Base-by-base conservation (phyloP, 305 asterid species). In the Fraxinus nigra region DNA sequence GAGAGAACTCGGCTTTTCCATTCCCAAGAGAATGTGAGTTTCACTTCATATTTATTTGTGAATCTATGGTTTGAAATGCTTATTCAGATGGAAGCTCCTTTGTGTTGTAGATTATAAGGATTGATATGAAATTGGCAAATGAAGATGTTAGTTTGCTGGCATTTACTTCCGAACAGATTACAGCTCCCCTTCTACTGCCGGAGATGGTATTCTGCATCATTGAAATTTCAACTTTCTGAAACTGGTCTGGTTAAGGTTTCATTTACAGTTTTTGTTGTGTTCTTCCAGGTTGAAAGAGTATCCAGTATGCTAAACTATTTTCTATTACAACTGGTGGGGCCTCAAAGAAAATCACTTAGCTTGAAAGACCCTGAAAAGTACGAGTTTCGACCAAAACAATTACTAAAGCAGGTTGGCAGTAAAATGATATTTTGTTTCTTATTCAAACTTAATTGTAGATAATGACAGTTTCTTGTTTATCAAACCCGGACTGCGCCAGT, bases 291-390 rank as follows among this genome's bases (percentile, higher is more conserved):
- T 78, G 99, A 94, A 80, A 93, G 99, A 89, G 97, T 97, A 86
- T 97, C 98, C 77, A 92, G 99, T 88, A 97, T 97, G 99, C 90
- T 97, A 87, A 97, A 97, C 84, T 97, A 97, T 84, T 97, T 97
- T 81, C 78, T 97, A 74, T 88, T 94, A 77, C 99, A 94, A 89
- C 95, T 96, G 30, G 98, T 96, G 78, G 99, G 99, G 2, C 99
- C 99, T 35, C 98, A 96, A 81, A 89, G 98, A 85, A 97, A 92
- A 88, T 93, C 98, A 48, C 97, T 94, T 75, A 94, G 82, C 87
- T 89, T 97, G 87, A 97, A 93, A 89, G 99, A 97, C 82, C 99
- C 98, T 79, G 99, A 94, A 81, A 94, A 97, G 90, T 97, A 97
- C 14, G 98, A 97, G 88, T 97, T 97, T 84, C 93, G 97, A 38